Evolutionary conservation across 306 rosid genomes (phyloP).

Genomic region (Oemleria cerasiformis): DNA sequence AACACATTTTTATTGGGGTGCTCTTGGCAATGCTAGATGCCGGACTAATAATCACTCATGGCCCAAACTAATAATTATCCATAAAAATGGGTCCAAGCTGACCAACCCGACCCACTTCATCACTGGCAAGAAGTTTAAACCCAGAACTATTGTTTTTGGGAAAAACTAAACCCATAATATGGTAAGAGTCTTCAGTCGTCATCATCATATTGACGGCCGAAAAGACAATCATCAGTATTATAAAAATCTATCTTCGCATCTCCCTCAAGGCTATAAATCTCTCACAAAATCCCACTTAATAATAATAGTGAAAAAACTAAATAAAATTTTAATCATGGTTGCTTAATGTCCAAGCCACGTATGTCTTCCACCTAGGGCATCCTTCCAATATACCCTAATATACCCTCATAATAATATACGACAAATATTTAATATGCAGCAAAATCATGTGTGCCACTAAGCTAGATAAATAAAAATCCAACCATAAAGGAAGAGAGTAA

Average conservation of each 20-base stretch:
- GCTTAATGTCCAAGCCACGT: slow-evolving; percentile 9
- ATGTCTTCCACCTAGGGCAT: slow-evolving; percentile 9
- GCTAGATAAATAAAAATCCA: neutral
- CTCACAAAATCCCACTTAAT: neutral
- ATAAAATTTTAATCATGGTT: neutral
- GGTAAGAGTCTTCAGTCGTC: no score
- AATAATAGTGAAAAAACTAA: neutral
- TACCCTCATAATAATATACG: neutral
- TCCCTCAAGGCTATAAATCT: neutral
- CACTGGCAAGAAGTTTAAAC: neutral
- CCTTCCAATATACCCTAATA: neutral
- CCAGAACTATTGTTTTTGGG: no score
- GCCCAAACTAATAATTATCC: neutral
- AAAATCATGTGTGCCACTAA: neutral
- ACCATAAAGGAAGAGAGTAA: no score
- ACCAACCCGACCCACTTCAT: neutral
- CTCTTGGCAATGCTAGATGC: neutral
- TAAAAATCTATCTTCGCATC: neutral
- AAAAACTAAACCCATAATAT: no score
- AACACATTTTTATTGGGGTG: neutral
- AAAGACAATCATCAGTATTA: neutral
- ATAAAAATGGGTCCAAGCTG: neutral
- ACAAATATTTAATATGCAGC: neutral
- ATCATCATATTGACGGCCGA: neutral
- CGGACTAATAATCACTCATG: no score